These are phyloP conservation scores for Chiua virens DNA, from an alignment of 768 basidiomycete genomes.

Conservation along the genomic window DNA sequence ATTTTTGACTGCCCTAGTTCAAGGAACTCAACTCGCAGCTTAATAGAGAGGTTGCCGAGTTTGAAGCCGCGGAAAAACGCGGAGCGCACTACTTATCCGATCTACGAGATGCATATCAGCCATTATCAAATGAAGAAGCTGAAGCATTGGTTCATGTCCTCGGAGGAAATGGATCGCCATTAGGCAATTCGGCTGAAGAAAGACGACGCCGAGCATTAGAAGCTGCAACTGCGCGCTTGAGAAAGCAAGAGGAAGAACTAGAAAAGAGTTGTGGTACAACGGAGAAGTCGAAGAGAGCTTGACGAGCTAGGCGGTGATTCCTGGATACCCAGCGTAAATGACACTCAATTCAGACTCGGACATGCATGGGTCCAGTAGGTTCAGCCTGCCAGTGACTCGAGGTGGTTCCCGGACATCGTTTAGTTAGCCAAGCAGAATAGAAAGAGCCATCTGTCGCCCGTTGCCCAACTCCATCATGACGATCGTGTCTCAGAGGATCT, in stretches of 20 bases:
- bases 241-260: conserved; percentile 67
- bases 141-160: conserved; percentile 55
- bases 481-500: too few relatives aligned
- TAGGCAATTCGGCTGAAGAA: conserved; percentile 54
- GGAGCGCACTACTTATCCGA: conserved; percentile 55
- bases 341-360: too few relatives aligned
- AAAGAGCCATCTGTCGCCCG: too few relatives aligned
- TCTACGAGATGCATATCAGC: conserved; percentile 44
- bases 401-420: too few relatives aligned
- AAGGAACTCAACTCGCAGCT: conserved; percentile 73
- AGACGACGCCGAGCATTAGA: conserved; percentile 53
- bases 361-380: too few relatives aligned
- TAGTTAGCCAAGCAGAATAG: too few relatives aligned
- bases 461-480: too few relatives aligned
- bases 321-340: too few relatives aligned
- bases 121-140: conserved; percentile 54
- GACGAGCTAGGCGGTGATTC: not conserved
- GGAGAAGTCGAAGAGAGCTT: not conserved
- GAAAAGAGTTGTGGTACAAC: conserved; percentile 70
- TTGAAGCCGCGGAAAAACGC: conserved; percentile 50
- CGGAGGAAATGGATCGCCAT: conserved; percentile 40
- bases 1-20: conserved; percentile 42
- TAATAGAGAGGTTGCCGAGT: conserved; percentile 70
- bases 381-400: too few relatives aligned
- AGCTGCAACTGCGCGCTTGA: conserved; percentile 61